These are phyloP conservation scores for Moricandia moricandioides DNA, from an alignment of 345 rosid species.

Conservation along the genomic window DNA sequence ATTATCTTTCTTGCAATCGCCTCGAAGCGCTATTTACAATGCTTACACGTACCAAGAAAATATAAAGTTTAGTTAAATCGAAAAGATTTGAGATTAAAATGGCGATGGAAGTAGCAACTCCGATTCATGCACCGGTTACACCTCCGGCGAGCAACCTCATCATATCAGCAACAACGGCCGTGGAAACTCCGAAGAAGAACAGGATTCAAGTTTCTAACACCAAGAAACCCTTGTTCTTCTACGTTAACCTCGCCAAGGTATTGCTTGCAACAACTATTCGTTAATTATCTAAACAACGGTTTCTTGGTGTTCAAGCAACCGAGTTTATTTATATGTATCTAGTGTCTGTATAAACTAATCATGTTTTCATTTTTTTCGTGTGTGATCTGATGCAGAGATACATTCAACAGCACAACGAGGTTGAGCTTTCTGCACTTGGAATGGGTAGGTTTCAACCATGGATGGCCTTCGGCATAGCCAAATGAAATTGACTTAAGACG, in stretches of 20 bases:
- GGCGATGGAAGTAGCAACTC: slow-evolving; percentile 26
- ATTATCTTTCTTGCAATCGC: background rate
- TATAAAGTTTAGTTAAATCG: background rate
- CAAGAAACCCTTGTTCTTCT: slow-evolving; percentile 46
- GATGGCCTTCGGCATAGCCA: too few species aligned
- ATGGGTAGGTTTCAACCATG: slow-evolving; percentile 57
- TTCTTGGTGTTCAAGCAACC: background rate
- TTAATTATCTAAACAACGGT: background rate
- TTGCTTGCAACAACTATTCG: background rate
- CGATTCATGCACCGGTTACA: slow-evolving; percentile 11
- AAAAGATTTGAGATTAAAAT: background rate
- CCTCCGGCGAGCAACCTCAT: background rate
- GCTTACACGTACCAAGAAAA: background rate
- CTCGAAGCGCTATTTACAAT: background rate
- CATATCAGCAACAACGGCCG: background rate
- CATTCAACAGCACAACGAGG: slow-evolving; percentile 75
- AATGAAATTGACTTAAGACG: too few species aligned
- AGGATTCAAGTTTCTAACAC: slow-evolving; percentile 58
- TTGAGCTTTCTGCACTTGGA: slow-evolving; percentile 80
- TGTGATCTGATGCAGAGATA: slow-evolving; percentile 53
- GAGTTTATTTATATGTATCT: background rate
- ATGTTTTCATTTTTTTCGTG: background rate
- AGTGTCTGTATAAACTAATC: background rate
- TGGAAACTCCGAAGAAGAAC: slow-evolving; percentile 38
- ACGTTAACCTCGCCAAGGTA: slow-evolving; percentile 40